phyloP scores from a whole-genome alignment of 208 protist genomes.

The Trypanosoma boissoni region DNA sequence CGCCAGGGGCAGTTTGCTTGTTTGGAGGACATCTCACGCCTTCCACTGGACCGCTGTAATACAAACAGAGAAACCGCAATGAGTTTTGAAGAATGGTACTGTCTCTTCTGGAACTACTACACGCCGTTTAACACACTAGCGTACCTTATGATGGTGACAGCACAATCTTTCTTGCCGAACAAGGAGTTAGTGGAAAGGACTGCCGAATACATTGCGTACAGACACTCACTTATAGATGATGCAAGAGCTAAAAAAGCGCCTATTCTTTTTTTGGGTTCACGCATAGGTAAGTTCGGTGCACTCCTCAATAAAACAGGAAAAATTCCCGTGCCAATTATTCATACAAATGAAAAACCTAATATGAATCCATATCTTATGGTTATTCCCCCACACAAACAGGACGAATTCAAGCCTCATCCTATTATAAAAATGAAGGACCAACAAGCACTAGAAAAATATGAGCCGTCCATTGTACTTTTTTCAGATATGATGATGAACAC shows the following conservation, averaged over 20 bases:
- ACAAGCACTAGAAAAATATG: slow-evolving; percentile 82
- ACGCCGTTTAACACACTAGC: slow-evolving; percentile 72
- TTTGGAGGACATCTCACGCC: slow-evolving; percentile 82
- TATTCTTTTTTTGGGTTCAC: slow-evolving; percentile 79
- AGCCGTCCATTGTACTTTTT: slow-evolving; percentile 78
- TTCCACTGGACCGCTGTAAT: slow-evolving; percentile 77
- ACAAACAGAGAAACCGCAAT: slow-evolving; percentile 50
- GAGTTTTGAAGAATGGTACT: slow-evolving; percentile 85
- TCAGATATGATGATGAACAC: slow-evolving; percentile 84
- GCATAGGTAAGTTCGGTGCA: slow-evolving; percentile 72
- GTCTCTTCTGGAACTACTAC: slow-evolving; percentile 90
- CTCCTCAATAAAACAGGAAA: slow-evolving; percentile 76
- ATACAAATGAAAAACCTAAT: slow-evolving; percentile 80
- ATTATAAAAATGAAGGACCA: slow-evolving; percentile 82
- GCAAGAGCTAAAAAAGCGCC: slow-evolving; percentile 61
- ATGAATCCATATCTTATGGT: slow-evolving; percentile 84
- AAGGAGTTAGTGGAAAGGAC: slow-evolving; percentile 70
- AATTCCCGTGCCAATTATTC: slow-evolving; percentile 74
- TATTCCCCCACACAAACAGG: slow-evolving; percentile 79
- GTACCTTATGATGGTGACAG: slow-evolving; percentile 80
- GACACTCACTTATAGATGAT: slow-evolving; percentile 64
- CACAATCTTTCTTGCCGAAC: slow-evolving; percentile 62
- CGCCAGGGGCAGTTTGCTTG: slow-evolving; percentile 56
- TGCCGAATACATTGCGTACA: slow-evolving; percentile 74
- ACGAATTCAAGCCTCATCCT: slow-evolving; percentile 76